Base-by-base conservation (phyloP, 2,329 filamentous ascomycete species). In the Plenodomus lindquistii region DNA sequence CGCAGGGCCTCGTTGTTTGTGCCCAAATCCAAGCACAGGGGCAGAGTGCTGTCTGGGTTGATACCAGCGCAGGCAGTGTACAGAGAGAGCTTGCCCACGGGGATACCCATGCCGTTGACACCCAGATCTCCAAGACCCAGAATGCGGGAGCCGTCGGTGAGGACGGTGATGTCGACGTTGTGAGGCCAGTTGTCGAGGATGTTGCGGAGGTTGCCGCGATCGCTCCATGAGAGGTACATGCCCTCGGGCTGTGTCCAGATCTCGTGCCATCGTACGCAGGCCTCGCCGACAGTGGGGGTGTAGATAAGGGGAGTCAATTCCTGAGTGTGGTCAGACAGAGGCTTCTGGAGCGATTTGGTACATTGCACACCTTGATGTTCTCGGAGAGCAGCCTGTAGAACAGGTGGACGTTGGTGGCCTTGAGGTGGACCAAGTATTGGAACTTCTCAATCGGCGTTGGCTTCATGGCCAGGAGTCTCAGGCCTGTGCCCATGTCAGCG, bases 61-160 rank as follows among this genome's bases (percentile, higher is more conserved):
- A 97, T 97, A 69, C 94, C 94, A 48, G 94, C 94, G 67, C 93
- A 96, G 38, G 88, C 91, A 50, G 91, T 96, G 81, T 99, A 99
- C 44, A 99, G 83, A 55, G 92, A 86, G 54, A 97, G 83, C 79
- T 99, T 99, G 69, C 94, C 94, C 62, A 99, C 93, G 54, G 94
- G 91, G 74, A 99, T 99, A 60, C 94, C 94, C 79, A 97, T 96
- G 67, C 94, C 94, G 74, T 97, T 97, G 60, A 99, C 87, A 62
- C 94, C 94, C 48, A 97, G 83, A 75, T 99, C 94, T 63, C 94
- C 94, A 31, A 99, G 85, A 67, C 94, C 93, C 49, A 92, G 85
- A 73, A 87, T 97, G 59, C 94, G 88, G 40, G 92, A 97, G 53
- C 94, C 94, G 72, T 99, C 94, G 15, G 94, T 97, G 63, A 99